phyloP scores from a whole-genome alignment of 768 basidiomycete species.

The Termitomyces sp. region DNA sequence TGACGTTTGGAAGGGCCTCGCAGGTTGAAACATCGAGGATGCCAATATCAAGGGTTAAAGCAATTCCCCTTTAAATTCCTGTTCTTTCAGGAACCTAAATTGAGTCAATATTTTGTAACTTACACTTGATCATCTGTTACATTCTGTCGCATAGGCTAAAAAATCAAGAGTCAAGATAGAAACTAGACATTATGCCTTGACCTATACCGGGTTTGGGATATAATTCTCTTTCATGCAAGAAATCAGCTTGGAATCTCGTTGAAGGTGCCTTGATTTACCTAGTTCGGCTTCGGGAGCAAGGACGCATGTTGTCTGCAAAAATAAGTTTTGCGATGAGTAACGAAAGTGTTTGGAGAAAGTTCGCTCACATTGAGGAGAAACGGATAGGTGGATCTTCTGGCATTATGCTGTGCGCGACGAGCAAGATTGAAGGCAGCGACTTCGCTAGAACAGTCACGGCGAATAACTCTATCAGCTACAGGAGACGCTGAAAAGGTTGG shows the following conservation, averaged over 20 bases:
- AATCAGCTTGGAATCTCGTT: background rate
- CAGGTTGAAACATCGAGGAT: constrained; percentile 36
- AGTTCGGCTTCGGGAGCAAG: constrained; percentile 16
- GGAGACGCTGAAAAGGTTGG: background rate
- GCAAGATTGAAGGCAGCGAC: constrained; percentile 16
- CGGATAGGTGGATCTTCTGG: constrained; percentile 14
- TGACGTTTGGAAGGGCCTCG: constrained; percentile 31
- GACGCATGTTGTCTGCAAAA: constrained; percentile 17
- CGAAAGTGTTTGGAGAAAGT: background rate
- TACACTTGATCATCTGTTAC: constrained; percentile 21
- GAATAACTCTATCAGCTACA: constrained; percentile 4
- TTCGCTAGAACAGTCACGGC: constrained; percentile 15
- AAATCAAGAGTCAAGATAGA: background rate
- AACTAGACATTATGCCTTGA: background rate
- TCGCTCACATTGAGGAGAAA: constrained; percentile 14
- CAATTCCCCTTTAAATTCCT: constrained; percentile 26
- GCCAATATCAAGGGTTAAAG: constrained; percentile 36
- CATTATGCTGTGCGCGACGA: constrained; percentile 11
- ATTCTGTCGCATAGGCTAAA: constrained; percentile 16
- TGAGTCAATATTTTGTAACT: background rate
- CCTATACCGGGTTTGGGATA: constrained; percentile 13
- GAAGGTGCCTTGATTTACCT: constrained; percentile 3
- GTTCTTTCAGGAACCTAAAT: background rate
- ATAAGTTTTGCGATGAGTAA: background rate
- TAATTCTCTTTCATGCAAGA: constrained; percentile 14